Percentiles rank a stretch among this genome's conserved stretches.
These are phyloP conservation scores for Camillea tinctor DNA, from an alignment of 2,329 filamentous ascomycete genomes.

Conservation along the genomic window DNA sequence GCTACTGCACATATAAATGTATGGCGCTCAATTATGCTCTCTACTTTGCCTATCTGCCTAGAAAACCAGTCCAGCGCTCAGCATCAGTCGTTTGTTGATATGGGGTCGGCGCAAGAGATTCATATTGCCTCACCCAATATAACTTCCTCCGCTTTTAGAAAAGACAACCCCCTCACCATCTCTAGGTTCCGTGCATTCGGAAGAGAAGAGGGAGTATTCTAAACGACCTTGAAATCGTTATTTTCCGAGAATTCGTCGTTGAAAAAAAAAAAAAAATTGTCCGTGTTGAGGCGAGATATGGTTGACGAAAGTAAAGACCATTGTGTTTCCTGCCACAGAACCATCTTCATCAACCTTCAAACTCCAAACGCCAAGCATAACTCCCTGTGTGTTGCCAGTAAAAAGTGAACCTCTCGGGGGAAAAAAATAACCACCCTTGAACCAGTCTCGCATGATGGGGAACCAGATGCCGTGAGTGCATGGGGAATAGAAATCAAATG, in stretches of 20 bases:
- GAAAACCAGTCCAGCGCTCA: conserved; percentile 9
- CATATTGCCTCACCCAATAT: neutral
- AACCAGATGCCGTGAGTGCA: conserved; percentile 1
- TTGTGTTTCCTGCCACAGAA: neutral
- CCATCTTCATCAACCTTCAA: neutral
- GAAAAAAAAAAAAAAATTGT: neutral
- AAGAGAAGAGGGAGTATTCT: neutral
- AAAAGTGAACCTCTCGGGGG: neutral
- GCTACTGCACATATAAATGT: conserved; percentile 1
- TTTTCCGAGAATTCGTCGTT: neutral
- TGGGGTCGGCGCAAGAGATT: conserved; percentile 1
- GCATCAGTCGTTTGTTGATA: neutral
- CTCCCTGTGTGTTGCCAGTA: neutral
- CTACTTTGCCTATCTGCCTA: conserved; percentile 23
- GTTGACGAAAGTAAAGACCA: neutral
- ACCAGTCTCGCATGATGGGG: neutral
- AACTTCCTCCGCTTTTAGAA: neutral
- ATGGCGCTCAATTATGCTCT: conserved; percentile 19
- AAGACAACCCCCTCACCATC: neutral
- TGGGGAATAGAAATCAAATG: neutral
- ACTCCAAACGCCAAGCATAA: neutral
- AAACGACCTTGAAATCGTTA: neutral
- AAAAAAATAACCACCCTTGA: neutral
- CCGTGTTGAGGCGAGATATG: neutral
- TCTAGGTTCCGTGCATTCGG: neutral